Conservation (phyloP, 176 grass and related monocot genomes). For the Avena sativa region DNA sequence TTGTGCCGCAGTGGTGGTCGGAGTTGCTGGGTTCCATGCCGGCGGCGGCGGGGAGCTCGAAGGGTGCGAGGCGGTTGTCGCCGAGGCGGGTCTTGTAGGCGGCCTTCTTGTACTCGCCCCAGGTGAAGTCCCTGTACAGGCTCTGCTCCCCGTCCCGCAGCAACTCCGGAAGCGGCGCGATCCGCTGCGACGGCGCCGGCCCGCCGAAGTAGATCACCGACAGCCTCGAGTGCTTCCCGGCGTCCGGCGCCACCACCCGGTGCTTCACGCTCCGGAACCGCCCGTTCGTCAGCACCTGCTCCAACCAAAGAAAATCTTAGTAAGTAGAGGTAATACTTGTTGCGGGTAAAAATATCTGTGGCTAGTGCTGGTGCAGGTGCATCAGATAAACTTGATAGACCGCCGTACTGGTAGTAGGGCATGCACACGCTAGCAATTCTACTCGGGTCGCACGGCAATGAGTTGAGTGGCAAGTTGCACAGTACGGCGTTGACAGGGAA, state of each 20-base stretch:
- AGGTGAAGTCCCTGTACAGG: slow-evolving; percentile 84
- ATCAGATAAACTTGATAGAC: not conserved
- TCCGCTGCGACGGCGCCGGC: slow-evolving; percentile 50
- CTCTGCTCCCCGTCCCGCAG: slow-evolving; percentile 67
- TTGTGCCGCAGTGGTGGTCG: not conserved
- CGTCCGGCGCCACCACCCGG: slow-evolving; percentile 73
- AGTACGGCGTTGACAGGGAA: slow-evolving; percentile 2
- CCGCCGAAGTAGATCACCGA: slow-evolving; percentile 91
- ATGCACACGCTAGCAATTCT: not conserved
- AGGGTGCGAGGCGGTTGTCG: slow-evolving; percentile 68
- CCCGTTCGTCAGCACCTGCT: slow-evolving; percentile 86
- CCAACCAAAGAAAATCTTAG: not conserved
- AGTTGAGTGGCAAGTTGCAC: not conserved
- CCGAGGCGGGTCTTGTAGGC: slow-evolving; percentile 66
- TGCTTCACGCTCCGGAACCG: slow-evolving; percentile 84
- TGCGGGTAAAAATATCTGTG: not conserved
- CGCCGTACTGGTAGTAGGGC: not conserved
- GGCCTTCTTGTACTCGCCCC: slow-evolving; percentile 81
- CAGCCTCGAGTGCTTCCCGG: slow-evolving; percentile 51
- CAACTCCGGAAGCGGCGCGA: slow-evolving; percentile 67
- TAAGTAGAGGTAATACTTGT: too few relatives aligned
- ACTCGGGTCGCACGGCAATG: not conserved
- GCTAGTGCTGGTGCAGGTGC: not conserved
- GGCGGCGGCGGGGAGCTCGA: slow-evolving; percentile 52
- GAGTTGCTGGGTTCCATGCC: not conserved